A percentile compares a stretch with the other conserved stretches of the same genome.
phyloP scores from a whole-genome alignment of 1,284 basidiomycete species.

The Ceraceosorus bombacis region DNA sequence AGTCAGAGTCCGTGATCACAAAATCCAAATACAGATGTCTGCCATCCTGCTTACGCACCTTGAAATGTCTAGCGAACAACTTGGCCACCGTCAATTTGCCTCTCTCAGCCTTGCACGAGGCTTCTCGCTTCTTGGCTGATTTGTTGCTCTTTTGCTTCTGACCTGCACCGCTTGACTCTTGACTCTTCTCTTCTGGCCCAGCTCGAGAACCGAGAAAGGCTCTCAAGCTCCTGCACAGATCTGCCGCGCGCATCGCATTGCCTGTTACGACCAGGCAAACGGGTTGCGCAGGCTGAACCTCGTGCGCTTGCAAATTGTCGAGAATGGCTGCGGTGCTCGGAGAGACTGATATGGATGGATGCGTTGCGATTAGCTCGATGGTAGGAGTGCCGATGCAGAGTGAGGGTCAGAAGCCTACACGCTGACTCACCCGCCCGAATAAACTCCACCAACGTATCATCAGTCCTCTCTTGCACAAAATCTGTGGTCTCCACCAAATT shows the following conservation, averaged over 20 bases:
- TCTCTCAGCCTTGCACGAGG: background rate
- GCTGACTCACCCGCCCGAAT: too few relatives aligned
- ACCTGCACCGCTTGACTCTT: constrained; percentile 12
- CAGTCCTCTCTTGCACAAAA: too few relatives aligned
- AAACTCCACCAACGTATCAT: too few relatives aligned
- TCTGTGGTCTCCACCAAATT: too few relatives aligned
- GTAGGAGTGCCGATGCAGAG: too few relatives aligned
- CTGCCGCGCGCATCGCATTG: constrained; percentile 40
- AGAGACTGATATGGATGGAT: too few relatives aligned
- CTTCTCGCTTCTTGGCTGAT: background rate
- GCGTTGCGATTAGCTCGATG: too few relatives aligned
- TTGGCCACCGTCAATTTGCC: constrained; percentile 31
- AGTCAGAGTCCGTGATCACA: too few relatives aligned
- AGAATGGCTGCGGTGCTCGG: too few relatives aligned
- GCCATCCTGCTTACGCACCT: constrained; percentile 13
- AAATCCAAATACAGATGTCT: too few relatives aligned
- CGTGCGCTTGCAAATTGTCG: too few relatives aligned
- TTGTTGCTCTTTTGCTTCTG: constrained; percentile 4
- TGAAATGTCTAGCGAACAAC: constrained; percentile 45
- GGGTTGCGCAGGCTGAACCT: constrained; percentile 19
- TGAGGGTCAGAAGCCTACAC: too few relatives aligned
- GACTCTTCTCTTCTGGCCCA: constrained; percentile 10
- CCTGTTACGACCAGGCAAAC: constrained; percentile 32
- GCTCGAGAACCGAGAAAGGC: constrained; percentile 11
- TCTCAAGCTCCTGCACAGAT: constrained; percentile 27